A percentile compares a stretch with the other conserved stretches of the same genome.
phyloP scores from a whole-genome alignment of 2,329 filamentous ascomycete genomes.

The Xylaria sp. region DNA sequence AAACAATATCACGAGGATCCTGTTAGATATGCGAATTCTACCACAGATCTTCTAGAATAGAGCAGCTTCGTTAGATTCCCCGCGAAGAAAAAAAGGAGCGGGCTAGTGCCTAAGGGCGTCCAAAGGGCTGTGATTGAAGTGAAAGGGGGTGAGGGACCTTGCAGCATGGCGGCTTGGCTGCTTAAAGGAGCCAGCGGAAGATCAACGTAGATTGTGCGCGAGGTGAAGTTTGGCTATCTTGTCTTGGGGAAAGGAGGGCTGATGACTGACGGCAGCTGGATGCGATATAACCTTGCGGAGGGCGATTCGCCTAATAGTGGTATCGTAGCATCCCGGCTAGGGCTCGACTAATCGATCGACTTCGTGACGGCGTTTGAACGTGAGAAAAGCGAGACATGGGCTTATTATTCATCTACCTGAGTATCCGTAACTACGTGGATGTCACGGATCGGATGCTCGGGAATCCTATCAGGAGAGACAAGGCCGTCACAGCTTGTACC shows the following conservation, averaged over 20 bases:
- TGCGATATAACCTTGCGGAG: constrained; percentile 11
- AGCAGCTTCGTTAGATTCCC: background rate
- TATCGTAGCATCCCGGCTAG: constrained; percentile 12
- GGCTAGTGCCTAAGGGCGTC: background rate
- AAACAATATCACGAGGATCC: background rate
- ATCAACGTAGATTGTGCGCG: constrained; percentile 8
- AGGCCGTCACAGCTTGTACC: constrained; percentile 31
- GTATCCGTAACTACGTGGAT: constrained; percentile 13
- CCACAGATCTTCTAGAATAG: background rate
- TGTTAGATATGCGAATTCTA: background rate
- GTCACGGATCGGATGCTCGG: constrained; percentile 22
- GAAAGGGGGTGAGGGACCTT: constrained; percentile 27
- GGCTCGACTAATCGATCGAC: constrained; percentile 5
- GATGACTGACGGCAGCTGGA: constrained; percentile 13
- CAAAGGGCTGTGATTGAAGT: background rate
- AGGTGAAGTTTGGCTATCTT: constrained; percentile 10
- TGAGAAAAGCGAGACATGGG: constrained; percentile 24
- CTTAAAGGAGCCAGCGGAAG: background rate
- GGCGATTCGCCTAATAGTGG: constrained; percentile 3
- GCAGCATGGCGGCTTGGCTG: constrained; percentile 27
- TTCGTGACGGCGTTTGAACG: constrained; percentile 4
- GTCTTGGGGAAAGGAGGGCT: background rate
- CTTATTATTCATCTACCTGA: constrained; percentile 24
- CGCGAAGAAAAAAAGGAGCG: background rate
- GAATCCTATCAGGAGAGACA: constrained; percentile 39